Conservation (phyloP, 768 basidiomycete genomes). For the Cantharellus anzutake region DNA sequence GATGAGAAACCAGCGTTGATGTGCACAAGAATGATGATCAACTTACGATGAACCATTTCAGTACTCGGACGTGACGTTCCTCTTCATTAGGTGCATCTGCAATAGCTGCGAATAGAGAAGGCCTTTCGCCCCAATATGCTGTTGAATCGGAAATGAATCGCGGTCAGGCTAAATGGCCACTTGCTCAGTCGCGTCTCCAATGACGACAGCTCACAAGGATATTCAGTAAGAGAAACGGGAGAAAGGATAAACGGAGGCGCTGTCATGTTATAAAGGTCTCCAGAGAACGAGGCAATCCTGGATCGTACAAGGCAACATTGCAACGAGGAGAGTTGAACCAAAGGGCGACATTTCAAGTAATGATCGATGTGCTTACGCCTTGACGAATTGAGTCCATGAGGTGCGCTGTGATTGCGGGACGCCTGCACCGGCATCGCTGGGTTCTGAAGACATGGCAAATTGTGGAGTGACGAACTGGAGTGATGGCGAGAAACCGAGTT, state of each 20-base stretch:
- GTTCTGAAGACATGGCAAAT: background rate
- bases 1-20: background rate
- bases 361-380: constrained; percentile 38
- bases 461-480: too few species aligned
- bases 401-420: constrained; percentile 70
- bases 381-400: constrained; percentile 82
- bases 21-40: background rate
- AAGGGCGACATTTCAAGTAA: background rate
- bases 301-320: constrained; percentile 1
- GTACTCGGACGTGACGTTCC: constrained; percentile 57
- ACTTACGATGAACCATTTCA: constrained; percentile 87
- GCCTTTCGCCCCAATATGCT: constrained; percentile 98
- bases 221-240: constrained; percentile 79
- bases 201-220: constrained; percentile 40
- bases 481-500: too few species aligned
- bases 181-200: background rate
- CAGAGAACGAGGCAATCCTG: constrained; percentile 72
- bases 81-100: constrained; percentile 55
- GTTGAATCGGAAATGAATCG: background rate
- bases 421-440: constrained; percentile 17
- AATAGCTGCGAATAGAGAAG: constrained; percentile 75
- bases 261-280: constrained; percentile 69
- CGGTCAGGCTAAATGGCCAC: background rate
- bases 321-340: background rate
- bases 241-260: constrained; percentile 78